A percentile compares a stretch with the other conserved stretches of the same genome.
Conservation (phyloP, 371 early-diverging fungal species). For the Haplosporangium sp. region DNA sequence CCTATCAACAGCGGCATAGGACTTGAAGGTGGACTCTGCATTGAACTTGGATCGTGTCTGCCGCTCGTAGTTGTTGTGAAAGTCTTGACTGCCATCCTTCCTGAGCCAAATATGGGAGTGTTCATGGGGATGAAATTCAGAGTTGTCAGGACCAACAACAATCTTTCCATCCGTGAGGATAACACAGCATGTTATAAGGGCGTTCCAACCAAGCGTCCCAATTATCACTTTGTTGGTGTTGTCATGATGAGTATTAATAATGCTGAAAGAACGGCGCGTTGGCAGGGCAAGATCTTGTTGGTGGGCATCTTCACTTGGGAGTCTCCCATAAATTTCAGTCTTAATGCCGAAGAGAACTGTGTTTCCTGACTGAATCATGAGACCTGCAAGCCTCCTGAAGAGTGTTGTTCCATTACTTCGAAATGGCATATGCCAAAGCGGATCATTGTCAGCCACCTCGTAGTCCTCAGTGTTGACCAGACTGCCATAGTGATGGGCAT, state of each 20-base stretch:
- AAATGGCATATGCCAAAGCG: too few species aligned
- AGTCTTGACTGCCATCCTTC: constrained; percentile 1
- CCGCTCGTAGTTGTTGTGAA: constrained; percentile 12
- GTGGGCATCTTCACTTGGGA: not conserved
- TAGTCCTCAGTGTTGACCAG: too few species aligned
- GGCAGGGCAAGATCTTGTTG: constrained; percentile 7
- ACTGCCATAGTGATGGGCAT: too few species aligned
- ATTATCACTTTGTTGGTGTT: constrained; percentile 23
- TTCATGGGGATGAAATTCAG: constrained; percentile 13
- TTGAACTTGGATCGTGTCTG: constrained; percentile 27
- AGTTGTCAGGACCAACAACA: constrained; percentile 30
- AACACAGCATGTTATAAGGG: constrained; percentile 18
- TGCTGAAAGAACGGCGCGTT: constrained; percentile 3
- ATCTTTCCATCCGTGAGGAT: constrained; percentile 20
- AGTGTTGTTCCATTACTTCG: too few species aligned
- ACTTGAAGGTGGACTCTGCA: constrained; percentile 7
- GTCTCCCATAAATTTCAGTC: not conserved
- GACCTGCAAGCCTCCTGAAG: not conserved
- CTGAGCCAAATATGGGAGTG: constrained; percentile 22
- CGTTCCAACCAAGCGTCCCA: constrained; percentile 18
- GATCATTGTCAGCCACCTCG: too few species aligned
- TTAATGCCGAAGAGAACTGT: not conserved
- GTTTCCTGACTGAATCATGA: not conserved
- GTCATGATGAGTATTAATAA: constrained; percentile 17
- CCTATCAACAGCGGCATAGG: constrained; percentile 18